Evolutionary conservation across 148 eudicot species (phyloP).

Genomic region (Fagopyrum esculentum): DNA sequence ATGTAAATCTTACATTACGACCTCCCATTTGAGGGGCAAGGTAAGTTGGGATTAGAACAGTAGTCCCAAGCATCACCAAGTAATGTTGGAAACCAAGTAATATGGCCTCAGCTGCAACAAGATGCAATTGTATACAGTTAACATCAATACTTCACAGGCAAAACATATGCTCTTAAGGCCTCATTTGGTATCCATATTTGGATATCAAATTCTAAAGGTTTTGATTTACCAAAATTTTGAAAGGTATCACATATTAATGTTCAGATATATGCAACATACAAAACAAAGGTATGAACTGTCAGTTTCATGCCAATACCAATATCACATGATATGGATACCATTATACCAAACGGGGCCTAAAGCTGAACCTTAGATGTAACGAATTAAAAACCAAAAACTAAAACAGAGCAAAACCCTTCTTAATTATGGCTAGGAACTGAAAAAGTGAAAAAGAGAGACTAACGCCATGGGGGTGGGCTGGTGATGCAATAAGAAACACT

Average conservation of each 20-base stretch:
- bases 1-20: constrained; percentile 44
- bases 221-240: too few species aligned
- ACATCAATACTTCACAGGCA: background rate
- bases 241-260: too few species aligned
- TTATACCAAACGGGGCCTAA: too few species aligned
- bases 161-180: background rate
- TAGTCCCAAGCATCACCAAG: constrained; percentile 86
- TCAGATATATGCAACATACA: too few species aligned
- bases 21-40: constrained; percentile 91
- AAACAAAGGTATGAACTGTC: too few species aligned
- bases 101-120: constrained; percentile 67
- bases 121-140: background rate
- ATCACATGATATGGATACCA: too few species aligned
- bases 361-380: background rate
- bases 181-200: too few species aligned
- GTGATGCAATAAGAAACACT: constrained; percentile 75
- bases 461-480: constrained; percentile 96
- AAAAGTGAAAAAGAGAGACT: constrained; percentile 19
- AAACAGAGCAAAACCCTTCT: background rate
- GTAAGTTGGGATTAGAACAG: constrained; percentile 72
- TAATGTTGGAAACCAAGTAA: constrained; percentile 87
- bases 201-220: too few species aligned
- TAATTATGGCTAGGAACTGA: background rate
- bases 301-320: too few species aligned
- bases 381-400: background rate